Base-by-base conservation (phyloP, 495 filamentous ascomycete genomes). In the Penicilliopsis zonata region DNA sequence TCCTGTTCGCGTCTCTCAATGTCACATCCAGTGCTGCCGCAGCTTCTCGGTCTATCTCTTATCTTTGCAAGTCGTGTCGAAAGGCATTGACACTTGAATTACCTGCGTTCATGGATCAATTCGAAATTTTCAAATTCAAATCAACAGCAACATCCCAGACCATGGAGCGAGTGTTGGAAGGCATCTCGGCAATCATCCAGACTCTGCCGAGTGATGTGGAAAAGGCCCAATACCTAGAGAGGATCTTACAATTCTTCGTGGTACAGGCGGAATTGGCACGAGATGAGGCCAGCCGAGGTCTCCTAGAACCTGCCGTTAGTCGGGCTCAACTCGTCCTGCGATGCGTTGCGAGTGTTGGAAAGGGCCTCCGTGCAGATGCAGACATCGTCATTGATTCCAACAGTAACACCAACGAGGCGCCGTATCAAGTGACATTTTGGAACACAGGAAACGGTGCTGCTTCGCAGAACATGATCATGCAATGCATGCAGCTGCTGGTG, bases 131-230 rank as follows among this genome's bases (percentile, higher is more conserved):
- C 40, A 59, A 67, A 21, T 53, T 53, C 18, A 72, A 69, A 31
- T 63, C 66, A 15, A 71, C 67, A 3, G 65, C 80, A 5, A 82
- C 86, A 17, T 65, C 68, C 9, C 57, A 72, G 16, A 80, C 78
- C 0, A 88, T 94, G 59, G 82, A 90, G 41, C 72, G 70, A 27
- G 73, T 96, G 2, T 54, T 94, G 9, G 81, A 82, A 36, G 85
- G 78, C 5, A 88, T 95, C 33, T 74, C 86, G 5, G 74, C 78
- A 9, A 82, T 96, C 34, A 74, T 93, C 21, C 85, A 94, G 44
- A 83, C 80, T 20, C 54, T 90, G 17, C 62, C 69, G 5, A 57
- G 68, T 0, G 77, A 90, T 32, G 57, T 67, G 23, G 54, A 70
- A 23, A 82, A 82, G 47, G 52, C 72, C 2, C 58, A 52, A 17